These are phyloP conservation scores for Penicillium parvum DNA, from an alignment of 495 filamentous ascomycete genomes.

Conservation along the genomic window DNA sequence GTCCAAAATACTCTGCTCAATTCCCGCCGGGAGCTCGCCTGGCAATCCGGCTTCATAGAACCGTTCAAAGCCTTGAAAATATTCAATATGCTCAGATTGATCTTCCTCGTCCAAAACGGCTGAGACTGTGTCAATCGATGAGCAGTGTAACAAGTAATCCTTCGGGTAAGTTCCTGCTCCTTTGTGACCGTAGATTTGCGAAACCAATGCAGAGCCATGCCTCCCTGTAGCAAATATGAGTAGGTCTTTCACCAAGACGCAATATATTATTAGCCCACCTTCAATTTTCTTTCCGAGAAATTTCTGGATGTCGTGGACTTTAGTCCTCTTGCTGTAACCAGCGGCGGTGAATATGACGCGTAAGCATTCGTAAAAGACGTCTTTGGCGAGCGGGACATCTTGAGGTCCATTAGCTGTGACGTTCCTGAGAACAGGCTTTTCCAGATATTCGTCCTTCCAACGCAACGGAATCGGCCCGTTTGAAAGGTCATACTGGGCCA, in stretches of 20 bases:
- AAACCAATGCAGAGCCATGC: constrained; percentile 20
- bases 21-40: constrained; percentile 12
- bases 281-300: constrained; percentile 12
- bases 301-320: constrained; percentile 12
- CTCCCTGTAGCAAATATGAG: constrained; percentile 7
- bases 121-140: constrained; percentile 15
- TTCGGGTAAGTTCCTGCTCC: constrained; percentile 15
- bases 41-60: constrained; percentile 18
- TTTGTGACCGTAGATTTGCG: constrained; percentile 22
- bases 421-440: constrained; percentile 20
- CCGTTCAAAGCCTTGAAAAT: constrained; percentile 15
- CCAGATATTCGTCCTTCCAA: constrained; percentile 16
- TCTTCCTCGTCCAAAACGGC: constrained; percentile 20
- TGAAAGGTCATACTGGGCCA: constrained; percentile 13
- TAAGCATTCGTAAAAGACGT: constrained; percentile 11
- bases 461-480: constrained; percentile 8
- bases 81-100: constrained; percentile 18
- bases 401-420: constrained; percentile 17
- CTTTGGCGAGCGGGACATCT: constrained; percentile 13
- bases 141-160: constrained; percentile 18
- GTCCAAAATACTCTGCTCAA: constrained; percentile 15
- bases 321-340: constrained; percentile 8
- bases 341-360: constrained; percentile 10
- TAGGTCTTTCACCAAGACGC: background rate
- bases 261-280: constrained; percentile 4